Percentiles rank a stretch among this genome's conserved stretches.
phyloP scores from a whole-genome alignment of 768 basidiomycete genomes.

The Lactarius evosmus region DNA sequence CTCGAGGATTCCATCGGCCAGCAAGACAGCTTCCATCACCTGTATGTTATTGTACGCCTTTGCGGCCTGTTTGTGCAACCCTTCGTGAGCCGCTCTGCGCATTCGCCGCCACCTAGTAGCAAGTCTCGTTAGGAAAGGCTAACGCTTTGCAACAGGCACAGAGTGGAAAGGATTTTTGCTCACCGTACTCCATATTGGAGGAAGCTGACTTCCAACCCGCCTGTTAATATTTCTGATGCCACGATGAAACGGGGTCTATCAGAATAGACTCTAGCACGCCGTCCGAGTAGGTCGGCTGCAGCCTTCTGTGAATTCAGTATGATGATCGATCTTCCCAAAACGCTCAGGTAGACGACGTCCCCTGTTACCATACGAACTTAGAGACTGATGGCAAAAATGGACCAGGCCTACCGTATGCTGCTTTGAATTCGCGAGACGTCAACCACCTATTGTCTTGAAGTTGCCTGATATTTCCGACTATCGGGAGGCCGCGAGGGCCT shows the following conservation, averaged over 20 bases:
- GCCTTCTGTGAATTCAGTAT: constrained; percentile 46
- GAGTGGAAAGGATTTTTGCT: background rate
- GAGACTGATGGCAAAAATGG: background rate
- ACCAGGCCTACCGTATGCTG: constrained; percentile 14
- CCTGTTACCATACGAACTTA: constrained; percentile 22
- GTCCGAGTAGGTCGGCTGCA: constrained; percentile 47
- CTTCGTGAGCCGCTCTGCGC: constrained; percentile 25
- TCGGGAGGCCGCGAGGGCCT: constrained; percentile 22
- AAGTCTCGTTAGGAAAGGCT: background rate
- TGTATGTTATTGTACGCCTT: constrained; percentile 23
- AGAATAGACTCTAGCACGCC: constrained; percentile 47
- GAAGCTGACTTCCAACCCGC: constrained; percentile 24
- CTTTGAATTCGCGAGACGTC: constrained; percentile 17
- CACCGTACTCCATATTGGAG: constrained; percentile 22
- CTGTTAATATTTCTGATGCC: constrained; percentile 25
- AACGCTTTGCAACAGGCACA: background rate
- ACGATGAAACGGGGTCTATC: constrained; percentile 43
- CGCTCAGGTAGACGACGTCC: constrained; percentile 45
- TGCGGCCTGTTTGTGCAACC: constrained; percentile 19
- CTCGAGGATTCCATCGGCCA: constrained; percentile 16
- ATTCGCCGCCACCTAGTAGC: constrained; percentile 22
- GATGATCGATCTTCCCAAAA: constrained; percentile 45
- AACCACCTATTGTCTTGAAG: constrained; percentile 25
- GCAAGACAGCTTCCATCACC: constrained; percentile 19
- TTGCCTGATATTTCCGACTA: constrained; percentile 22